These are phyloP conservation scores for Rhododendron ovatum DNA, from an alignment of 148 eudicot species.

Conservation along the genomic window DNA sequence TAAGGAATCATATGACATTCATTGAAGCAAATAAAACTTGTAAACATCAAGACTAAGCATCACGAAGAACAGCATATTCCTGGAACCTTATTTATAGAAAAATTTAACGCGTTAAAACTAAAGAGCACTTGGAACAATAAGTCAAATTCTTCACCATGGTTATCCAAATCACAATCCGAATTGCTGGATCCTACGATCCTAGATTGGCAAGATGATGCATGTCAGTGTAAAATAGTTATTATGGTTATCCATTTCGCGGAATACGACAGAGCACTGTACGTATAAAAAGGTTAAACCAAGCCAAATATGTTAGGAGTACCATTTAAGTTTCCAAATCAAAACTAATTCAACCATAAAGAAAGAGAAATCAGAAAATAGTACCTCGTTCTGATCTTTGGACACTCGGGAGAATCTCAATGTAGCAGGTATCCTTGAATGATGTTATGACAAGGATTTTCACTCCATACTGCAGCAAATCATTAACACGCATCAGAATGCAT, in stretches of 20 bases:
- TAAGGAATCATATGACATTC: background rate
- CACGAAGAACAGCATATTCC: background rate
- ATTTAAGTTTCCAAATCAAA: background rate
- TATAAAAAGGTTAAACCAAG: background rate
- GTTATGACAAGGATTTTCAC: conserved; percentile 80
- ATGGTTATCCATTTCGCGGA: background rate
- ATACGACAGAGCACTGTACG: background rate
- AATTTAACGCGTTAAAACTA: background rate
- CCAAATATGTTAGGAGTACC: background rate
- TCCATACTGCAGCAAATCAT: conserved; percentile 70
- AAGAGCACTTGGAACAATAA: background rate
- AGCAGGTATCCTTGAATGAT: conserved; percentile 90
- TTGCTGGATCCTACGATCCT: background rate
- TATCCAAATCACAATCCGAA: background rate
- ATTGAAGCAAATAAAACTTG: background rate
- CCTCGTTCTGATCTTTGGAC: conserved; percentile 83
- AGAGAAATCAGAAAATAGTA: conserved; percentile 13
- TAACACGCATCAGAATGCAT: conserved; percentile 4
- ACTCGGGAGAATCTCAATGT: conserved; percentile 88
- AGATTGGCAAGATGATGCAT: background rate
- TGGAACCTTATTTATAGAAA: background rate
- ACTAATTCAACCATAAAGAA: background rate
- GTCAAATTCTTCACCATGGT: background rate
- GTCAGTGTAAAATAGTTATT: background rate
- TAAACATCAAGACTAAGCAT: background rate